phyloP scores from a whole-genome alignment of 2,329 filamentous ascomycete species.

The Colletotrichum karsti region DNA sequence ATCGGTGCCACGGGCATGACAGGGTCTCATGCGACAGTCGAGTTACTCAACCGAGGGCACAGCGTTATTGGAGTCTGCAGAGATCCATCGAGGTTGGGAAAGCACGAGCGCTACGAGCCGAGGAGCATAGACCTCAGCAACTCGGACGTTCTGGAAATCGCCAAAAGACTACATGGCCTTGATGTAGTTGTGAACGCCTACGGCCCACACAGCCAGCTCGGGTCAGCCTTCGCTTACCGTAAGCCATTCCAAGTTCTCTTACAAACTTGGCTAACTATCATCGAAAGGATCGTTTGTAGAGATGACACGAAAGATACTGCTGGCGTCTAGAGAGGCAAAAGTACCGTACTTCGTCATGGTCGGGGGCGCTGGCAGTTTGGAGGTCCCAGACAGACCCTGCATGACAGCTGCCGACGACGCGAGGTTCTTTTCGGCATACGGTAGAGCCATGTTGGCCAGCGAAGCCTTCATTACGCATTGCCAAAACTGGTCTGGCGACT shows the following conservation, averaged over 20 bases:
- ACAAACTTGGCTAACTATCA: neutral
- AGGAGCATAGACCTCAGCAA: neutral
- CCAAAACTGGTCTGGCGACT: neutral
- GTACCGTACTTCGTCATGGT: conserved; percentile 9
- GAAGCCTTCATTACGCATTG: neutral
- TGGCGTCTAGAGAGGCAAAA: neutral
- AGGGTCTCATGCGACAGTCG: conserved; percentile 3
- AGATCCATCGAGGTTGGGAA: neutral
- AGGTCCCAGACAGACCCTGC: neutral
- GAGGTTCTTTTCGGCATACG: neutral
- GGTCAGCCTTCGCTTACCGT: conserved; percentile 2
- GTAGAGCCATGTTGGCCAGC: neutral
- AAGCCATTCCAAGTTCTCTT: neutral
- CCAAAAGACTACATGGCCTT: neutral
- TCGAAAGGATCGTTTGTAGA: neutral
- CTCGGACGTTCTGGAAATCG: neutral
- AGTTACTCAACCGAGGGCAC: conserved; percentile 1
- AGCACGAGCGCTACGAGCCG: conserved; percentile 1
- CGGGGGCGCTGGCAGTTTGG: neutral
- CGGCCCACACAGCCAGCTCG: neutral
- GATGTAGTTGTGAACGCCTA: conserved; percentile 4
- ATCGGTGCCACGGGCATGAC: conserved; percentile 5
- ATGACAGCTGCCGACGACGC: conserved; percentile 5
- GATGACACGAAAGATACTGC: conserved; percentile 3
- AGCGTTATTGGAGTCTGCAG: neutral